These are phyloP conservation scores for Orbilia javanica DNA, from an alignment of 2,329 filamentous ascomycete species.

Conservation along the genomic window DNA sequence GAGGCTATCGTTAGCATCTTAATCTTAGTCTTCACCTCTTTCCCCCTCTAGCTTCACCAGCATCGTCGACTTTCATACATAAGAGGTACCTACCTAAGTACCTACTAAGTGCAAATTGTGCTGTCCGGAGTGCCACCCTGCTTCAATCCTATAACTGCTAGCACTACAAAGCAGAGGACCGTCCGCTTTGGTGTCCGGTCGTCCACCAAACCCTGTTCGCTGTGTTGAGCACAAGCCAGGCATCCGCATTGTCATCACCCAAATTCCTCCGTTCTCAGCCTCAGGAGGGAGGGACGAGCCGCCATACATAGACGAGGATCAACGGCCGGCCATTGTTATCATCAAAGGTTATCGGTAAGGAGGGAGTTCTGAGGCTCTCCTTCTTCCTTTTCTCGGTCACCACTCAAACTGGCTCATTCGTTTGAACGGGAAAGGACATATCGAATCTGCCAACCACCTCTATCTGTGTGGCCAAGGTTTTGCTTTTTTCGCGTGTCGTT, in stretches of 20 bases:
- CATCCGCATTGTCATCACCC: conserved; percentile 36
- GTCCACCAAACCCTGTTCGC: conserved; percentile 23
- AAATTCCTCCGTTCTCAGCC: conserved; percentile 40
- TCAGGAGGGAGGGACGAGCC: conserved; percentile 38
- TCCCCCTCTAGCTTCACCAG: background rate
- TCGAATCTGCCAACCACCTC: conserved; percentile 46
- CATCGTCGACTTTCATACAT: no score
- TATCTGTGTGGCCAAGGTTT: conserved; percentile 24
- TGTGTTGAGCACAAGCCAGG: conserved; percentile 19
- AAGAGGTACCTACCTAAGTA: no score
- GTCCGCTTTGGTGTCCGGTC: background rate
- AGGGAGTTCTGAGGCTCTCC: background rate
- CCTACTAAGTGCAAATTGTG: no score
- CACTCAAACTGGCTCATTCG: conserved; percentile 4
- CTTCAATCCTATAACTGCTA: no score
- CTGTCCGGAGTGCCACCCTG: no score
- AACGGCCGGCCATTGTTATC: conserved; percentile 11
- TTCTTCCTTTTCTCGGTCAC: background rate
- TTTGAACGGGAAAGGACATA: conserved; percentile 36
- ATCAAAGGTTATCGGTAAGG: background rate
- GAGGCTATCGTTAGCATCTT: no score
- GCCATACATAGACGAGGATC: background rate
- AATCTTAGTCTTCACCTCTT: background rate
- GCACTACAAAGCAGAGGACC: no score
- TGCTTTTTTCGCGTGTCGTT: conserved; percentile 52